These are phyloP conservation scores for Rhizopus arrhizus DNA, from an alignment of 371 early-diverging fungal species.

Conservation along the genomic window DNA sequence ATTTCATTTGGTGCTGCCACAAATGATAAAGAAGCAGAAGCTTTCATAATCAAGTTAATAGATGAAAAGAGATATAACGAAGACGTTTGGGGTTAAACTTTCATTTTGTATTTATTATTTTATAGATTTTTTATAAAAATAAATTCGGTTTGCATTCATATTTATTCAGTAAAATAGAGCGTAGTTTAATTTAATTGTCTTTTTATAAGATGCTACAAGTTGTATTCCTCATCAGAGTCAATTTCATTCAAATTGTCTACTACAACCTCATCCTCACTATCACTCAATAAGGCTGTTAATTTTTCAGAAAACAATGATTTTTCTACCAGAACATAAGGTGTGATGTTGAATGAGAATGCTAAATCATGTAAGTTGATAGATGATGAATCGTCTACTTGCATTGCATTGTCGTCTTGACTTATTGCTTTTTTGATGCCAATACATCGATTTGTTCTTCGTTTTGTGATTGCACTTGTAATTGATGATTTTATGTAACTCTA, in stretches of 20 bases:
- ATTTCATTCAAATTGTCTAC: constrained; percentile 30
- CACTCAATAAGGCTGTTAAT: constrained; percentile 58
- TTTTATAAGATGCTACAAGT: background rate
- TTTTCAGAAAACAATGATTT: constrained; percentile 70
- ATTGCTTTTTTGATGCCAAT: constrained; percentile 55
- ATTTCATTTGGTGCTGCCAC: constrained; percentile 41
- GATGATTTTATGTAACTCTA: constrained; percentile 74
- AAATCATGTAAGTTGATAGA: constrained; percentile 53
- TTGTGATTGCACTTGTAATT: constrained; percentile 70
- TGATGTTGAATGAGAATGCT: constrained; percentile 67
- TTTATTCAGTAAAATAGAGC: too few relatives aligned
- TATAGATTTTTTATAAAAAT: background rate
- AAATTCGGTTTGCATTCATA: background rate
- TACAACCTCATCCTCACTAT: constrained; percentile 57
- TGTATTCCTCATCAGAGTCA: constrained; percentile 11
- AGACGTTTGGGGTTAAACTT: constrained; percentile 57
- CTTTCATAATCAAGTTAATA: constrained; percentile 24
- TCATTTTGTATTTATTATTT: background rate
- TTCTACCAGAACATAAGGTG: constrained; percentile 72
- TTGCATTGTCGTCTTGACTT: constrained; percentile 18
- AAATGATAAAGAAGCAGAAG: constrained; percentile 38
- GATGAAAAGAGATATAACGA: constrained; percentile 47
- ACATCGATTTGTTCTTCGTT: constrained; percentile 68
- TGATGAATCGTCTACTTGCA: constrained; percentile 11
- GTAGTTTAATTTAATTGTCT: background rate